Percentiles rank a stretch among this genome's conserved stretches.
Conservation (phyloP, 2,329 filamentous ascomycete species). For the Ophiocordyceps camponoti-saundersi region DNA sequence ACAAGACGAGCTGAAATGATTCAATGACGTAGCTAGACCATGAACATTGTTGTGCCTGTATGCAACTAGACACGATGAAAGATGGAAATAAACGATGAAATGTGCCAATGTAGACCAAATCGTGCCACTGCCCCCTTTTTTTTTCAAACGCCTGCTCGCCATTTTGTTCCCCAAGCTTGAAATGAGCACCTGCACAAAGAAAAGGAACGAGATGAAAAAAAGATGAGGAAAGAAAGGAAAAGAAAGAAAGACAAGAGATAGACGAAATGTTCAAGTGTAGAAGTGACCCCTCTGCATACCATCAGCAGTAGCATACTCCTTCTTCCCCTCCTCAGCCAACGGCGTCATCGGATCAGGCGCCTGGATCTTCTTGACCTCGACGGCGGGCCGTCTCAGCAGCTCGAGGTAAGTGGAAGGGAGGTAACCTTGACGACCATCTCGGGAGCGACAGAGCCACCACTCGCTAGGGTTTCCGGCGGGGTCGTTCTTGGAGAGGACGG, state of each 20-base stretch:
- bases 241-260: neutral
- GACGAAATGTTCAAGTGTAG: slow-evolving; percentile 23
- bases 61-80: neutral
- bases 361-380: slow-evolving; percentile 34
- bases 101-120: neutral
- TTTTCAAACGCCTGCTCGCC: neutral
- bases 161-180: neutral
- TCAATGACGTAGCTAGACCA: neutral
- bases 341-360: slow-evolving; percentile 8
- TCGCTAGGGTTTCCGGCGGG: slow-evolving; percentile 83
- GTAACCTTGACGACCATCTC: slow-evolving; percentile 83
- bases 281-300: slow-evolving; percentile 43
- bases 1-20: neutral
- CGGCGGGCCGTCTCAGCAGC: slow-evolving; percentile 40
- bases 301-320: slow-evolving; percentile 34
- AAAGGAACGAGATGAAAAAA: neutral
- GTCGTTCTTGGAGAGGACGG: slow-evolving; percentile 82
- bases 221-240: neutral
- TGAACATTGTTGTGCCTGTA: neutral
- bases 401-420: slow-evolving; percentile 84
- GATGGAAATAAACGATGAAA: neutral
- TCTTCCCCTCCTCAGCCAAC: slow-evolving; percentile 24
- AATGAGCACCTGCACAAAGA: neutral
- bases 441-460: slow-evolving; percentile 90
- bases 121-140: neutral